These are phyloP conservation scores for Fusarium aywerte DNA, from an alignment of 2,329 filamentous ascomycete species.

Conservation along the genomic window DNA sequence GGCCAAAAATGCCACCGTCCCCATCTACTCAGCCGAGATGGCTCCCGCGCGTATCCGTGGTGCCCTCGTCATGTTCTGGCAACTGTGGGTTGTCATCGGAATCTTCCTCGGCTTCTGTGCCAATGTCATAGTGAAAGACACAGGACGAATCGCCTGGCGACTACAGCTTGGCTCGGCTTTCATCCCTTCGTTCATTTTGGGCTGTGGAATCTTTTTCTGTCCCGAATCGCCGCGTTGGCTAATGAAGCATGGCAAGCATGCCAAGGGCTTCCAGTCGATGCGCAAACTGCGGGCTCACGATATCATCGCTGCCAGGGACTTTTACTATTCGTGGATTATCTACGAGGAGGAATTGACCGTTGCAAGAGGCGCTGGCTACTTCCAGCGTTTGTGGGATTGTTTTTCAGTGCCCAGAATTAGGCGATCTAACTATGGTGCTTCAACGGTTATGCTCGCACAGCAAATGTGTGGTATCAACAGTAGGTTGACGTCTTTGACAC, in stretches of 20 bases:
- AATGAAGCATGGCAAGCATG: slow-evolving; percentile 70
- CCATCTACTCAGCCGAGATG: slow-evolving; percentile 79
- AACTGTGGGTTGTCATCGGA: slow-evolving; percentile 53
- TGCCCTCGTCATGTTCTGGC: slow-evolving; percentile 84
- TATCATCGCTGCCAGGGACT: slow-evolving; percentile 67
- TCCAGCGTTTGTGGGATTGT: slow-evolving; percentile 59
- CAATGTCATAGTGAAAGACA: slow-evolving; percentile 65
- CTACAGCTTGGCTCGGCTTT: slow-evolving; percentile 71
- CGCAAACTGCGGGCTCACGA: slow-evolving; percentile 58
- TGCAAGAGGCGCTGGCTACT: slow-evolving; percentile 46
- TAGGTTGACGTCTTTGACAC: background rate
- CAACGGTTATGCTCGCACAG: slow-evolving; percentile 81
- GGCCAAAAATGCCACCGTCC: slow-evolving; percentile 70
- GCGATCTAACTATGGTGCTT: slow-evolving; percentile 78
- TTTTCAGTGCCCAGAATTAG: slow-evolving; percentile 75
- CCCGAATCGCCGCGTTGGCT: slow-evolving; percentile 71
- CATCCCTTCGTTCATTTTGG: slow-evolving; percentile 61
- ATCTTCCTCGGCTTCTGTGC: slow-evolving; percentile 60
- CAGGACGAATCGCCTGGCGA: slow-evolving; percentile 67
- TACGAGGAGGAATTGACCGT: slow-evolving; percentile 49
- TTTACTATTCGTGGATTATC: slow-evolving; percentile 61
- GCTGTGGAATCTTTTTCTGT: slow-evolving; percentile 70
- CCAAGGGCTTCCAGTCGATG: slow-evolving; percentile 67
- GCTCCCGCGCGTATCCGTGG: slow-evolving; percentile 73
- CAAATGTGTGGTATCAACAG: slow-evolving; percentile 56